A percentile compares a stretch with the other conserved stretches of the same genome.
Conservation (phyloP, 129 eudicot genomes). For the Rutidosis leptorrhynchoides region DNA sequence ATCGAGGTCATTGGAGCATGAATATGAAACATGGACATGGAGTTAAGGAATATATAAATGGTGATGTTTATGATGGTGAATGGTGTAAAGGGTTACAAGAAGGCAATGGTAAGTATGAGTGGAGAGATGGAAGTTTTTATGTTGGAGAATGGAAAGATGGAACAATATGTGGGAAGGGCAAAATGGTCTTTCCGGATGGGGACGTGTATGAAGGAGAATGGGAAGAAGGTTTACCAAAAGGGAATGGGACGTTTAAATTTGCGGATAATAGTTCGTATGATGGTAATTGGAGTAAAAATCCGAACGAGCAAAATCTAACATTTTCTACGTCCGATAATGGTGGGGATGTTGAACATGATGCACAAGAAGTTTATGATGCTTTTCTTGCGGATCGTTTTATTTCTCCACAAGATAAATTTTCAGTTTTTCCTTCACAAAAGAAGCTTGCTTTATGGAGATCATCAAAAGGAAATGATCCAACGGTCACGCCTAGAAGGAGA, state of each 20-base stretch:
- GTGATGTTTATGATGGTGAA: conserved; percentile 82
- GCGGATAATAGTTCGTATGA: conserved; percentile 55
- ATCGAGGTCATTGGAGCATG: conserved; percentile 74
- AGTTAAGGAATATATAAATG: conserved; percentile 53
- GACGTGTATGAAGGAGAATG: conserved; percentile 72
- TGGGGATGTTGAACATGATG: conserved; percentile 53
- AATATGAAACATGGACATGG: conserved; percentile 82
- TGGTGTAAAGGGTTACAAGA: conserved; percentile 82
- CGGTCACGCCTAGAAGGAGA: conserved; percentile 61
- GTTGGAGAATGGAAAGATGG: conserved; percentile 83
- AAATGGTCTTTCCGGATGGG: conserved; percentile 58
- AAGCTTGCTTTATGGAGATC: conserved; percentile 85
- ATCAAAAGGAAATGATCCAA: conserved; percentile 41
- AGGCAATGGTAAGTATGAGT: conserved; percentile 72
- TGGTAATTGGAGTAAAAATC: conserved; percentile 76
- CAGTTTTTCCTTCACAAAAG: conserved; percentile 81
- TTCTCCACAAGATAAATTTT: conserved; percentile 59
- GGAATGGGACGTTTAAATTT: conserved; percentile 60
- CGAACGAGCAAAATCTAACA: conserved; percentile 52
- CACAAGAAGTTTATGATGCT: conserved; percentile 49
- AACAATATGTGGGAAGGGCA: conserved; percentile 59
- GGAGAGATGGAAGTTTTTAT: conserved; percentile 69
- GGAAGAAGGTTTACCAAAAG: conserved; percentile 85
- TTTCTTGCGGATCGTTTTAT: conserved; percentile 49
- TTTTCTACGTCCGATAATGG: conserved; percentile 37